phyloP scores from a whole-genome alignment of 768 basidiomycete genomes.

The Serendipita sp. region DNA sequence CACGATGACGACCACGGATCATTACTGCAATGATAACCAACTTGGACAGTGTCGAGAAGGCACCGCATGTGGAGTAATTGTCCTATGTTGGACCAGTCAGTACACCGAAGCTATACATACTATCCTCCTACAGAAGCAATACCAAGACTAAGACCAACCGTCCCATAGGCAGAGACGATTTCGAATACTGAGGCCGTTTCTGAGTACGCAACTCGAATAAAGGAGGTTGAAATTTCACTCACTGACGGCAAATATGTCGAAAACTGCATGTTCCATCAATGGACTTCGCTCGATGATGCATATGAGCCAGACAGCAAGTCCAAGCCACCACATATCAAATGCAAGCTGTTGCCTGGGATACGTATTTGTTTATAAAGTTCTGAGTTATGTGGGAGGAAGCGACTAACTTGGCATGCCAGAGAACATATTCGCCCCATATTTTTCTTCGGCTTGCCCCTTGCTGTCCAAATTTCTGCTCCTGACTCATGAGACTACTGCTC shows the following conservation, averaged over 20 bases:
- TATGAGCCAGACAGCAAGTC: constrained; percentile 65
- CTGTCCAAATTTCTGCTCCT: constrained; percentile 9
- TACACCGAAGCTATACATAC: background rate
- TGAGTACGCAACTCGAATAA: background rate
- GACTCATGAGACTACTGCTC: constrained; percentile 3
- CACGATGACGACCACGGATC: constrained; percentile 86
- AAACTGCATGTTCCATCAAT: constrained; percentile 47
- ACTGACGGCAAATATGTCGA: constrained; percentile 73
- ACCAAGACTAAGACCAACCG: constrained; percentile 80
- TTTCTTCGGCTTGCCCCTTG: constrained; percentile 27
- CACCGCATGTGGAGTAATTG: constrained; percentile 69
- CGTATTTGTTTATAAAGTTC: background rate
- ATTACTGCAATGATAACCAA: constrained; percentile 77
- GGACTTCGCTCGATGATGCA: constrained; percentile 80
- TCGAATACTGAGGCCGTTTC: background rate
- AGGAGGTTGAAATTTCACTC: constrained; percentile 22
- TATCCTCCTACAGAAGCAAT: constrained; percentile 57
- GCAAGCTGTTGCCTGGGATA: constrained; percentile 61
- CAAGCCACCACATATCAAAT: constrained; percentile 98
- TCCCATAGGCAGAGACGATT: constrained; percentile 73
- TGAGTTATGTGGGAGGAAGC: background rate
- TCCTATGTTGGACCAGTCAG: constrained; percentile 28
- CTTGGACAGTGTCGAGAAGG: constrained; percentile 68
- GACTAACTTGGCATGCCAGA: constrained; percentile 48
- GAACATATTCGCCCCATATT: constrained; percentile 62